Base-by-base conservation (phyloP, 805 yeast genomes). In the Schwanniomyces pseudopolymorphus region DNA sequence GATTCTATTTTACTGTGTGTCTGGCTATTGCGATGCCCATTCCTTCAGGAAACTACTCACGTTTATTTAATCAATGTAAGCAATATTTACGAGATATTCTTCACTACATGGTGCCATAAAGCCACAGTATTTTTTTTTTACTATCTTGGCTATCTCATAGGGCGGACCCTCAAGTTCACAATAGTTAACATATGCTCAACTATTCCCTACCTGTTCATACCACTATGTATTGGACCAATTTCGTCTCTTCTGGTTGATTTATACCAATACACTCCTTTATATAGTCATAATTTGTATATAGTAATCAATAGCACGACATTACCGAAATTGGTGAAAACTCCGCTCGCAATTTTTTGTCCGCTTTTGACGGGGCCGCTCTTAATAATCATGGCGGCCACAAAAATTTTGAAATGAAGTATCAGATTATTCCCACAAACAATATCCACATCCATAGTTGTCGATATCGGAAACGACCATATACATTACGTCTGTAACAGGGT, bases 261-360 rank as follows among this genome's bases (percentile, higher is more conserved):
- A 5, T 5, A 10, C 14, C 14, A 27, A 27, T 27, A 33, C 14
- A 33, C 20, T 33, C 25, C 13, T 26, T 36, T 21, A 36, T 36
- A 36, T 36, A 20, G 25, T 38, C 21, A 24, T 14, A 14, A 22
- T 38, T 36, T 38, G 40, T 38, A 38, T 38, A 38, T 38, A 38
- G 40, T 22, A 19, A 16, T 24, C 25, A 36, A 38, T 3, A 22
- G 28, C 40, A 38, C 25, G 39, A 19, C 24, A 38, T 38, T 38
- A 24, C 40, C 40, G n/a, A 22, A 31, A 31, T 10, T 14, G 21
- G n/a, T n/a, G 4, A 3, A 24, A 5, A 14, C 5, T 22, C 27
- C 40, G 40, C 28, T 24, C 40, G 8, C 20, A 5, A n/a, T n/a
- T 38, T 38, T 38, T 31, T 38, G n/a, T 13, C 40, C 28, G 40